phyloP scores from a whole-genome alignment of 163 green algal genomes.

The Coccomyxa subellipsoidea region DNA sequence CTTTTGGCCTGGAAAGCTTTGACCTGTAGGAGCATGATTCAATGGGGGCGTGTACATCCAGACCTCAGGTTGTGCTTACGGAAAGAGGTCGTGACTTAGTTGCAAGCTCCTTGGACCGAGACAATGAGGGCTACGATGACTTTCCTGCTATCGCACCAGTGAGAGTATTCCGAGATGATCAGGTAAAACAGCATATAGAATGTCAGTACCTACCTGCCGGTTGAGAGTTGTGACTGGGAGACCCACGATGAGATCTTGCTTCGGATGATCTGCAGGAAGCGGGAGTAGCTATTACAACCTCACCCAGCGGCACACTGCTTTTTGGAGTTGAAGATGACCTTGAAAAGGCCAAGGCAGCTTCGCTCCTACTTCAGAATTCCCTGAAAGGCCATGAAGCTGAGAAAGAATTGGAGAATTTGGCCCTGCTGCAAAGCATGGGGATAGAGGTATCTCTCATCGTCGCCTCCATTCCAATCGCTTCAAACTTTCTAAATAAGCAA shows the following conservation, averaged over 20 bases:
- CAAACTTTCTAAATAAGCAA: no score
- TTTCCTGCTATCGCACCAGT: neutral
- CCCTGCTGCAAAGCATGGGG: constrained; percentile 19
- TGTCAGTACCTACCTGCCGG: neutral
- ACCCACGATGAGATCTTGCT: neutral
- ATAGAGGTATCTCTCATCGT: constrained; percentile 20
- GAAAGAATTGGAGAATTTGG: constrained; percentile 9
- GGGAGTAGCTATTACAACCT: neutral
- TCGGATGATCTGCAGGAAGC: constrained; percentile 2
- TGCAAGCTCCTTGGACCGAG: neutral
- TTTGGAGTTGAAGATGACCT: neutral
- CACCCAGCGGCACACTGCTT: neutral
- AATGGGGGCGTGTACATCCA: neutral
- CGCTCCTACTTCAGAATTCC: neutral
- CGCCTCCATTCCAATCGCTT: no score
- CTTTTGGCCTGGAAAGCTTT: no score
- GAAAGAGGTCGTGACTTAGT: neutral
- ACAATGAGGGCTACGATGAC: neutral
- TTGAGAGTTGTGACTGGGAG: neutral
- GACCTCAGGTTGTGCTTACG: neutral
- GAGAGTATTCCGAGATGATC: neutral
- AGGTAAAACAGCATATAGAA: neutral
- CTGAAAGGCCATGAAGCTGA: neutral
- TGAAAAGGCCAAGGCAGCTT: neutral
- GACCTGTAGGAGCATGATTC: neutral